phyloP scores from a whole-genome alignment of 139 green algal species.

The Bryopsis sp. region DNA sequence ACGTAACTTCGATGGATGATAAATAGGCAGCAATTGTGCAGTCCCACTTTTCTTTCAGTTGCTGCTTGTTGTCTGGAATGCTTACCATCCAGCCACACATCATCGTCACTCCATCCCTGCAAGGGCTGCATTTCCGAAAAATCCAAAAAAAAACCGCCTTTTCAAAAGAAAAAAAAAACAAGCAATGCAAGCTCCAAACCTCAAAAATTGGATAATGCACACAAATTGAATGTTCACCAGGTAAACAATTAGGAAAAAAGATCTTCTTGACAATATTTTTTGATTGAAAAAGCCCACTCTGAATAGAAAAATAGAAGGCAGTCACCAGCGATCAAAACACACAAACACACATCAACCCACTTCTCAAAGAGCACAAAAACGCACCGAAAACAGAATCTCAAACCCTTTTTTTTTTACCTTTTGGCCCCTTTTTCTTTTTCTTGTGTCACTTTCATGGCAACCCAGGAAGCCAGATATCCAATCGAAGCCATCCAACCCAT shows the following conservation, averaged over 20 bases:
- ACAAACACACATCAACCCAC: no score
- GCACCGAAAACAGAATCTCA: neutral
- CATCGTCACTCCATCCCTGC: neutral
- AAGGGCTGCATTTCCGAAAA: neutral
- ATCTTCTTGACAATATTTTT: no score
- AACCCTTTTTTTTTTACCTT: neutral
- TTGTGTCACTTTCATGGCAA: neutral
- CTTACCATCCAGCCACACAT: neutral
- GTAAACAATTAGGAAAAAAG: no score
- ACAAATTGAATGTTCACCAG: no score
- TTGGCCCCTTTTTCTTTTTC: neutral
- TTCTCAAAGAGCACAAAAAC: no score
- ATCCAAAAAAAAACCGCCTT: no score
- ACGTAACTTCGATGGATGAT: constrained; percentile 9
- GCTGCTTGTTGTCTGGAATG: constrained; percentile 1
- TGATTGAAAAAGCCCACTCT: no score
- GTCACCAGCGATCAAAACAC: no score
- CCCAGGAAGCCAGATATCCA: constrained; percentile 5
- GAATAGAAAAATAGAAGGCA: no score
- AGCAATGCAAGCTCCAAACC: no score
- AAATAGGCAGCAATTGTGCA: constrained; percentile 10
- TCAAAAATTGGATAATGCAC: no score
- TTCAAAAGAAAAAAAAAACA: no score
- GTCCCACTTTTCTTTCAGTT: constrained; percentile 12
- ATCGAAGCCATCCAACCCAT: neutral